Evolutionary conservation across 1,284 basidiomycete genomes (phyloP).

Genomic region (Ganoderma multipileum): DNA sequence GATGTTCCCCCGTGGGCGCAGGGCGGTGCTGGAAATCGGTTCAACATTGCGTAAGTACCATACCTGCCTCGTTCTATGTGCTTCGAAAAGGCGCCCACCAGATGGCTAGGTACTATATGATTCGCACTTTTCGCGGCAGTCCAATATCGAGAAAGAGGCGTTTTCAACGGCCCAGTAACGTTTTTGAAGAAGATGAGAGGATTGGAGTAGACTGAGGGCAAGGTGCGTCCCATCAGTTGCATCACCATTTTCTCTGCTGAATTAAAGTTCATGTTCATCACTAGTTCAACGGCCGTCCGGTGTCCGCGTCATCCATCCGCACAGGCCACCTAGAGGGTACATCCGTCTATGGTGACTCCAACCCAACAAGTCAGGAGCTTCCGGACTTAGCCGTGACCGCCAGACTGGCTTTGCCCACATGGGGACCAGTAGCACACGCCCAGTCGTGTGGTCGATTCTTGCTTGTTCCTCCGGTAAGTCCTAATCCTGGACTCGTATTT

Average conservation of each 20-base stretch:
- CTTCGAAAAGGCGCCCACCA: neutral
- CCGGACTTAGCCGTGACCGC: too few species aligned
- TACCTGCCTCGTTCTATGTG: neutral
- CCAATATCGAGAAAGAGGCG: neutral
- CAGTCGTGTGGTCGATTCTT: too few species aligned
- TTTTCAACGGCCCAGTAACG: neutral
- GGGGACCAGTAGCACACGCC: too few species aligned
- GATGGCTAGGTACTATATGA: neutral
- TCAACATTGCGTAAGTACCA: neutral
- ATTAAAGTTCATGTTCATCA: neutral
- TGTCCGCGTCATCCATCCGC: too few species aligned
- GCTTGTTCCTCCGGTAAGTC: too few species aligned
- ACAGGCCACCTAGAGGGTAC: too few species aligned
- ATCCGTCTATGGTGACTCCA: too few species aligned
- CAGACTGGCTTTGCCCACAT: too few species aligned
- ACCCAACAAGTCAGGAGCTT: too few species aligned
- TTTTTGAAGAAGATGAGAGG: neutral
- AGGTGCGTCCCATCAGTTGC: neutral
- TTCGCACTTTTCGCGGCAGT: neutral
- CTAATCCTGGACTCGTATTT: too few species aligned
- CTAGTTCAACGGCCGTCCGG: neutral
- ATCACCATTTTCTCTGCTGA: neutral
- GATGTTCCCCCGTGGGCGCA: neutral
- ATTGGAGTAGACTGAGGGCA: neutral
- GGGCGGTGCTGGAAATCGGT: neutral